Conservation (phyloP, 495 filamentous ascomycete species). For the Terfezia boudieri region DNA sequence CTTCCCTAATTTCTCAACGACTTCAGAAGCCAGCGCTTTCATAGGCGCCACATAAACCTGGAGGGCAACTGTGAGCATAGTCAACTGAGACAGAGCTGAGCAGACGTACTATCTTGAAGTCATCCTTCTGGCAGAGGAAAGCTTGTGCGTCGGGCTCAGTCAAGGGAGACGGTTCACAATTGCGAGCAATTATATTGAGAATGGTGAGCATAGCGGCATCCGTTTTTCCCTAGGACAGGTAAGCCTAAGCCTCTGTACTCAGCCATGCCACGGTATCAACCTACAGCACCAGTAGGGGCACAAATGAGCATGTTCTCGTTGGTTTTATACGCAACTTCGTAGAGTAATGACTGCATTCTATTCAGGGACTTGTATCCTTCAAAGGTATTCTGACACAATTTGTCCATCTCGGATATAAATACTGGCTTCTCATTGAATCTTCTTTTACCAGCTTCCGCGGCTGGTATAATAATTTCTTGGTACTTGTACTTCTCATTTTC, state of each 20-base stretch:
- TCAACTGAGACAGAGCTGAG: neutral
- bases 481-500: slow-evolving; percentile 57
- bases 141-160: slow-evolving; percentile 52
- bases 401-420: slow-evolving; percentile 62
- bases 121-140: slow-evolving; percentile 54
- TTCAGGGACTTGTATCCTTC: slow-evolving; percentile 83
- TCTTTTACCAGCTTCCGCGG: slow-evolving; percentile 53
- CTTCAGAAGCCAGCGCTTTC: slow-evolving; percentile 93
- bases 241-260: no score
- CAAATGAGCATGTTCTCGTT: slow-evolving; percentile 98
- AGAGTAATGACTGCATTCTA: slow-evolving; percentile 92
- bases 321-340: slow-evolving; percentile 84
- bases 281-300: slow-evolving; percentile 77
- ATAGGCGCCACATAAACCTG: slow-evolving; percentile 83
- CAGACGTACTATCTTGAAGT: slow-evolving; percentile 55
- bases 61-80: neutral
- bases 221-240: slow-evolving; percentile 48
- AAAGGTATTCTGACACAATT: slow-evolving; percentile 75
- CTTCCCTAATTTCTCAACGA: slow-evolving; percentile 84
- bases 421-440: slow-evolving; percentile 49
- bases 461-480: slow-evolving; percentile 71
- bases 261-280: slow-evolving; percentile 3
- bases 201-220: slow-evolving; percentile 96
- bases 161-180: slow-evolving; percentile 52
- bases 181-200: slow-evolving; percentile 67